Percentiles rank a stretch among this genome's conserved stretches.
phyloP scores from a whole-genome alignment of 169 alveolate genomes.

The Plasmodium inui region DNA sequence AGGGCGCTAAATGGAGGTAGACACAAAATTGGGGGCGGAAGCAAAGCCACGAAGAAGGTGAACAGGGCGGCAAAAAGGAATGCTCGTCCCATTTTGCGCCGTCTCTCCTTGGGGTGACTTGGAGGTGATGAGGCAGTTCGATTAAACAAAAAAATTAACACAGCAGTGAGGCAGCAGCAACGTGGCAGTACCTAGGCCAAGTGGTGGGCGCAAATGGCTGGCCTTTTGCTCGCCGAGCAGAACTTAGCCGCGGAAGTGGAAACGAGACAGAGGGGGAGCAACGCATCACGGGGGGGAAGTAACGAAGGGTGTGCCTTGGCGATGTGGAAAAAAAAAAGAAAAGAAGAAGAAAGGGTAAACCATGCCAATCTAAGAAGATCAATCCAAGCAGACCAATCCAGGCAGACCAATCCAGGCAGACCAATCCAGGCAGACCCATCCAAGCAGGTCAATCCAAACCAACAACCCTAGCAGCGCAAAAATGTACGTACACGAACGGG shows the following conservation, averaged over 20 bases:
- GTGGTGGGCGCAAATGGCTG: background rate
- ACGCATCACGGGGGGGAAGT: background rate
- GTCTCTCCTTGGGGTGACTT: background rate
- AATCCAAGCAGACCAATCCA: too few relatives aligned
- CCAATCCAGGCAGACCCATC: too few relatives aligned
- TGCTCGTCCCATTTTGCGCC: background rate
- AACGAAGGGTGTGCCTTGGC: background rate
- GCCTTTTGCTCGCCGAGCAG: background rate
- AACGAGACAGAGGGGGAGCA: background rate
- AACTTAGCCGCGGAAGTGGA: background rate
- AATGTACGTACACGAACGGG: background rate
- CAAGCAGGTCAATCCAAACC: background rate
- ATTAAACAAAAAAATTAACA: background rate
- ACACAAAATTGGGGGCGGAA: background rate
- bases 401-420: too few relatives aligned
- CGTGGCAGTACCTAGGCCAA: background rate
- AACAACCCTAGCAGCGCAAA: background rate
- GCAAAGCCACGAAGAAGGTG: background rate
- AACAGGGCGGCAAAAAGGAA: background rate
- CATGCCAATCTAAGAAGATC: background rate
- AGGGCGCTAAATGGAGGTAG: conserved; percentile 1
- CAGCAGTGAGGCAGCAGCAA: background rate
- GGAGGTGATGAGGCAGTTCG: background rate
- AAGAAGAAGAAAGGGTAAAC: background rate
- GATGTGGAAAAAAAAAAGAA: too few relatives aligned